Evolutionary conservation across 192 early-diverging fungal species (phyloP).

Genomic region (Chytriomyces sp.): DNA sequence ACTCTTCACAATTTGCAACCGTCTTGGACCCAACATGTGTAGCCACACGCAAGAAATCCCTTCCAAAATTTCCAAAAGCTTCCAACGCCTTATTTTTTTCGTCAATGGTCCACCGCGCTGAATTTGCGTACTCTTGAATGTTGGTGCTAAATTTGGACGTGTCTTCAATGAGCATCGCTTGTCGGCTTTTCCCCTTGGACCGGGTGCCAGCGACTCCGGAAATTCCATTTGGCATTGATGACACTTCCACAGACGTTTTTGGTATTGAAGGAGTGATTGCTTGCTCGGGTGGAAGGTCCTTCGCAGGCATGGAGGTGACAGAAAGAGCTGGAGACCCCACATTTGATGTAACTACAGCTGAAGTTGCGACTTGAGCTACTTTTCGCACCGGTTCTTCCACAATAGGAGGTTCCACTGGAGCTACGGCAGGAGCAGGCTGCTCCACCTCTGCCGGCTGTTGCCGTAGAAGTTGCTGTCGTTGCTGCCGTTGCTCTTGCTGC

Average conservation of each 20-base stretch:
- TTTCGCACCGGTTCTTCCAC: not conserved
- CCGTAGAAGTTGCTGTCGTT: not conserved
- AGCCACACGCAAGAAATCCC: constrained; percentile 76
- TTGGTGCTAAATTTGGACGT: constrained; percentile 29
- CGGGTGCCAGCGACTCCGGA: not conserved
- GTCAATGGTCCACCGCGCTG: constrained; percentile 56
- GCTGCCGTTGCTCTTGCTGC: not conserved
- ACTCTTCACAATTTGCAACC: constrained; percentile 77
- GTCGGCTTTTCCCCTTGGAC: constrained; percentile 3
- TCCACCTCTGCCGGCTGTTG: not conserved
- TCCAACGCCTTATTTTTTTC: constrained; percentile 68
- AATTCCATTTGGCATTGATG: constrained; percentile 15
- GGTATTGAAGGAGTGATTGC: not conserved
- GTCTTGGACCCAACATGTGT: constrained; percentile 76
- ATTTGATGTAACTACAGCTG: not conserved
- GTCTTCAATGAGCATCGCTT: constrained; percentile 20
- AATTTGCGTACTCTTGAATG: not conserved
- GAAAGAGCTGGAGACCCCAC: not conserved
- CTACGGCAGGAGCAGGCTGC: not conserved
- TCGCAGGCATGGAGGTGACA: not conserved
- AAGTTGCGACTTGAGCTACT: not conserved
- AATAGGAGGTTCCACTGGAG: not conserved
- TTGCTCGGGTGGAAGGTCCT: not conserved
- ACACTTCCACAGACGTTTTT: not conserved
- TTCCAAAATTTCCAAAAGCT: constrained; percentile 68